Evolutionary conservation across 176 grass and related monocot genomes (phyloP).

Genomic region (Zea mays): Zm-B73-REFERENCE-NAM-5.0 NC_050101.1:133001001-133001500

Average conservation of each 20-base stretch:
- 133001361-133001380: constrained; percentile 92
- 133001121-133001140: constrained; percentile 77
- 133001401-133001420: background rate
- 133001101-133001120: constrained; percentile 67
- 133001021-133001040: background rate
- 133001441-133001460: constrained; percentile 39
- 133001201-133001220: background rate
- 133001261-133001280: constrained; percentile 78
- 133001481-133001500: constrained; percentile 68
- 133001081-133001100: constrained; percentile 82
- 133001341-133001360: constrained; percentile 64
- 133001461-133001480: constrained; percentile 60
- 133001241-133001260: constrained; percentile 87
- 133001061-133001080: constrained; percentile 29
- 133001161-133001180: no score
- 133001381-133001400: constrained; percentile 54
- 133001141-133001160: constrained; percentile 96
- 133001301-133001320: constrained; percentile 87
- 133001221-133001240: constrained; percentile 58
- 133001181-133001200: no score
- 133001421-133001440: background rate
- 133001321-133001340: constrained; percentile 81
- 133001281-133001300: constrained; percentile 96
- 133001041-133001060: background rate
- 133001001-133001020: constrained; percentile 67